Conservation (phyloP, 2,329 filamentous ascomycete genomes). For the Fusarium sterilihyphosum region DNA sequence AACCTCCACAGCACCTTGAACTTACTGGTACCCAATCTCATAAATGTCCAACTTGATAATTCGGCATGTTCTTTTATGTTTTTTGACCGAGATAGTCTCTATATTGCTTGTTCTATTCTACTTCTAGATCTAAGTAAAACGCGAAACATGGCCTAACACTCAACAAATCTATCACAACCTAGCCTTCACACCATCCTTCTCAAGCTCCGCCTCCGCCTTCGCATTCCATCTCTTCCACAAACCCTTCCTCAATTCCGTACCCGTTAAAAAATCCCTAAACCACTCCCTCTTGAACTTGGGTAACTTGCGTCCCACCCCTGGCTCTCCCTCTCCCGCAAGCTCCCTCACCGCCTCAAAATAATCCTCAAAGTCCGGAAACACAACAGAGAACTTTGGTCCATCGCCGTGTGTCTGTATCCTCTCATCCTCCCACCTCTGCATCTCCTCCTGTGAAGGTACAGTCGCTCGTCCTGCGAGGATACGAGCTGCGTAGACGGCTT, state of each 20-base stretch:
- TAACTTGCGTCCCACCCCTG: slow-evolving; percentile 56
- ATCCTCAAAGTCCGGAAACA: slow-evolving; percentile 70
- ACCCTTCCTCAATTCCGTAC: slow-evolving; percentile 63
- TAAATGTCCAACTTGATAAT: not conserved
- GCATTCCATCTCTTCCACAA: slow-evolving; percentile 66
- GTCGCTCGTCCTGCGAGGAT: slow-evolving; percentile 64
- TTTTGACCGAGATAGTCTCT: accelerated
- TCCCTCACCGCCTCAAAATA: slow-evolving; percentile 68
- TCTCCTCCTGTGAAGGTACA: slow-evolving; percentile 60
- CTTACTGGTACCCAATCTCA: not conserved
- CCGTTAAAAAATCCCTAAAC: slow-evolving; percentile 61
- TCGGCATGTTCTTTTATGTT: not conserved
- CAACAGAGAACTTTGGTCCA: slow-evolving; percentile 63
- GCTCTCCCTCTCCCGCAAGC: slow-evolving; percentile 58
- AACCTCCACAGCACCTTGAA: accelerated
- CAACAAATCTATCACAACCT: not conserved
- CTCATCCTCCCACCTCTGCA: slow-evolving; percentile 66
- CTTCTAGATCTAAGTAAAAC: not conserved
- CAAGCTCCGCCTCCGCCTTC: slow-evolving; percentile 19
- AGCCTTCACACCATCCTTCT: not conserved
- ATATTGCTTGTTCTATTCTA: not conserved
- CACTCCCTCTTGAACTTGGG: slow-evolving; percentile 58
- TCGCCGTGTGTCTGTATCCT: slow-evolving; percentile 65
- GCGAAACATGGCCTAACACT: accelerated
- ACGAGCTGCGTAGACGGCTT: slow-evolving; percentile 69